phyloP scores from a whole-genome alignment of 2,329 filamentous ascomycete species.

The Beauveria australis region DNA sequence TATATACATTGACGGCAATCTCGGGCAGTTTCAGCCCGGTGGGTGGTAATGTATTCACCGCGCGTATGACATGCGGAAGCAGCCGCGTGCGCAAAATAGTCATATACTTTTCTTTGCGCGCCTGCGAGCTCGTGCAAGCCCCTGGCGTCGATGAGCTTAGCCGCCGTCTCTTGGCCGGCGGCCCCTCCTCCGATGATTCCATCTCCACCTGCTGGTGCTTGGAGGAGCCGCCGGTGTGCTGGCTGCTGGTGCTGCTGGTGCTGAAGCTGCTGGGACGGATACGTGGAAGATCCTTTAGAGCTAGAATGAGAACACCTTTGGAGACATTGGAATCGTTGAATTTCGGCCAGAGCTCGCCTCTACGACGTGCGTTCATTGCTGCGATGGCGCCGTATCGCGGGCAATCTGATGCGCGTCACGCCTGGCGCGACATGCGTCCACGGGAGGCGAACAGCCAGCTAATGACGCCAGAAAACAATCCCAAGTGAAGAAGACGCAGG shows the following conservation, averaged over 20 bases:
- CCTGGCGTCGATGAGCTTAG: not conserved
- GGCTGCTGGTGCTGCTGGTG: not conserved
- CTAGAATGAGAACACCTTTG: not conserved
- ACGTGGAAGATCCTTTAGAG: too few species aligned
- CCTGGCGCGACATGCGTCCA: not conserved
- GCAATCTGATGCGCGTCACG: not conserved
- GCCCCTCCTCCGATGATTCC: not conserved
- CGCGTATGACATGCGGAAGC: slow-evolving; percentile 23
- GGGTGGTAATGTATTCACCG: slow-evolving; percentile 18
- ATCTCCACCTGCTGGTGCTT: too few species aligned
- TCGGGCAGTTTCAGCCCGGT: slow-evolving; percentile 18
- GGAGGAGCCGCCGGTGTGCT: not conserved
- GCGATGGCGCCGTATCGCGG: not conserved
- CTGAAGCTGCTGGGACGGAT: not conserved
- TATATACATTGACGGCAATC: slow-evolving; percentile 24
- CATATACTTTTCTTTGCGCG: slow-evolving; percentile 14
- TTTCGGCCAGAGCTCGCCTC: not conserved
- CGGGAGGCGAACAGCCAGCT: too few species aligned
- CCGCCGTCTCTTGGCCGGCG: not conserved
- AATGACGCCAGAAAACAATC: not conserved
- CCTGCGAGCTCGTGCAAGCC: not conserved
- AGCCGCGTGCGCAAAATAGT: slow-evolving; percentile 24
- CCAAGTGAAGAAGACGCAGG: not conserved
- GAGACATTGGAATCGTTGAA: not conserved
- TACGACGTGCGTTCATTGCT: not conserved